A percentile compares a stretch with the other conserved stretches of the same genome.
Conservation (phyloP, 2,329 filamentous ascomycete genomes). For the Sporothrix schenckii region DNA sequence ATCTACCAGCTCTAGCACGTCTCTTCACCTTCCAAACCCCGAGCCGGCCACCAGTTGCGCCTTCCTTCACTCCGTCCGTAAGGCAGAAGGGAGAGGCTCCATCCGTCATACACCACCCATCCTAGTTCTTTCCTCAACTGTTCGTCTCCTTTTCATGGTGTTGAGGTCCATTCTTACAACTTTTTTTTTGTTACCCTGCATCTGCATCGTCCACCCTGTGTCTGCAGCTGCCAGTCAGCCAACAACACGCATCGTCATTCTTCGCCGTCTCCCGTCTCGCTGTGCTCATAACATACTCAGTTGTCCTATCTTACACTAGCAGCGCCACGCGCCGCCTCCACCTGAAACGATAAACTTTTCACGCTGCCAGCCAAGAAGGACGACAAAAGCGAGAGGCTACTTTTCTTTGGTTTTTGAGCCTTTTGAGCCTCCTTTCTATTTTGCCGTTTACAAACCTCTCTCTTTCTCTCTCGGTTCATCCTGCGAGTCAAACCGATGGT, state of each 20-base stretch:
- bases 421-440: not conserved
- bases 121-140: slow-evolving; percentile 15
- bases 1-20: slow-evolving; percentile 12
- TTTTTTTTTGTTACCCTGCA: not conserved
- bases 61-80: slow-evolving; percentile 25
- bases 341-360: not conserved
- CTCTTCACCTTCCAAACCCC: slow-evolving; percentile 13
- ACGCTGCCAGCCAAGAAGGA: not conserved
- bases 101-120: slow-evolving; percentile 22
- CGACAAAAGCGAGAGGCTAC: slow-evolving; percentile 12
- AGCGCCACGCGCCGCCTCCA: slow-evolving; percentile 19
- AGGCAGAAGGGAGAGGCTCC: slow-evolving; percentile 27
- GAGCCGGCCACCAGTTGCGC: slow-evolving; percentile 24
- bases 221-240: slow-evolving; percentile 9
- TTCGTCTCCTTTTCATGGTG: slow-evolving; percentile 25
- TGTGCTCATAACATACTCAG: slow-evolving; percentile 1
- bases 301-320: not conserved
- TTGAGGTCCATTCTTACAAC: not conserved
- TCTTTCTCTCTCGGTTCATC: not conserved
- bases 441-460: not conserved
- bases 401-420: slow-evolving; percentile 11
- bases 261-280: not conserved
- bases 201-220: not conserved
- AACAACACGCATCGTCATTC: slow-evolving; percentile 8
- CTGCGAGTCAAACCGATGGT: slow-evolving; percentile 33